Base-by-base conservation (phyloP, 108 stramenopile species). In the Cyclotella kingstonii region DNA sequence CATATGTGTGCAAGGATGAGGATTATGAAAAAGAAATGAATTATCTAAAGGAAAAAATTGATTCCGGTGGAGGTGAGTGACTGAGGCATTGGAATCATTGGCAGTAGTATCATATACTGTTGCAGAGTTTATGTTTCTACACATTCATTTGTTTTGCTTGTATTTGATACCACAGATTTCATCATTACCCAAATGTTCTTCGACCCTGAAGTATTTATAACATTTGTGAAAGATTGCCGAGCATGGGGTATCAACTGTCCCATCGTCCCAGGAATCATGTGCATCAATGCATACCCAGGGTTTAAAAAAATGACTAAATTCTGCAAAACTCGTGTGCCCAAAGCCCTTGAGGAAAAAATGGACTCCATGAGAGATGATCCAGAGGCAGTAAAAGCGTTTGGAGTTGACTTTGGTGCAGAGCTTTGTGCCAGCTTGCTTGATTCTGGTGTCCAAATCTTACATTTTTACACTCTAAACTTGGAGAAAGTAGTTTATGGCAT, bases 171-270 rank as follows among this genome's bases (percentile, higher is more conserved):
- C 52, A 50, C 82, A 79, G 91, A 95, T 64, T 80, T 95, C 31
- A 94, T 98, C 74, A 96, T 99, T 63, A 99, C 99, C 2, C 99
- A 99, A 92, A 98, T 99, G 98, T 98, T 98, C 82, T 98, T 98
- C 62, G 99, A 99, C 46, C 72, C 85, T 29, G 81, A 84, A 49
- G 96, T 96, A 26, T 99, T 93, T 83, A 77, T 73, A 44, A 68
- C 70, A 15, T 99, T 97, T 63, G 93, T 96, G 36, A 62, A 92
- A 47, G 95, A 93, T 50, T 99, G 99, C 80, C 72, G 86, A 23
- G 66, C 50, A 30, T 84, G 73, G 77, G 99, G 97, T 44, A 99
- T 99, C 55, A 66, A 73, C 28, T 93, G 88, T 47, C 98, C 97
- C 8, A 66, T 99, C 31, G 85, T 99, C 10, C 99, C 99, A 12